A percentile compares a stretch with the other conserved stretches of the same genome.
phyloP scores from a whole-genome alignment of 257 asterid species.

The Marsdenia floribunda region DNA sequence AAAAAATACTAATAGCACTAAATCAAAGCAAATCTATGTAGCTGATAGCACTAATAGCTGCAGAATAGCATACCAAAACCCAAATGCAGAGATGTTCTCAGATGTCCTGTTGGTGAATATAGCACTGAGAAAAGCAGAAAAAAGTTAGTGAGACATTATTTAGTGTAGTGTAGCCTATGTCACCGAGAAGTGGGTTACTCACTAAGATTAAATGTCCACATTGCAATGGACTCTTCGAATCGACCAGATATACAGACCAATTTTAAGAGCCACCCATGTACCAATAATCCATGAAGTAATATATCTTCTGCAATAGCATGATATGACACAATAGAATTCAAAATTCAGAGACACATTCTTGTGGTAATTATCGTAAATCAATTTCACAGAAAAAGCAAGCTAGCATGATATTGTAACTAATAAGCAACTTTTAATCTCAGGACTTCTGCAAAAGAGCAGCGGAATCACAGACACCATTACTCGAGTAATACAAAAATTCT shows the following conservation, averaged over 20 bases:
- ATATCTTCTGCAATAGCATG: slow-evolving; percentile 45
- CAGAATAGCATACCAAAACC: slow-evolving; percentile 71
- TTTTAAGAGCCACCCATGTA: slow-evolving; percentile 67
- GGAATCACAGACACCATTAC: too few species aligned
- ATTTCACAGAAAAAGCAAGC: not conserved
- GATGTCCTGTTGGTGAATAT: slow-evolving; percentile 55
- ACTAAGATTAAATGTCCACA: slow-evolving; percentile 71
- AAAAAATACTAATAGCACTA: too few species aligned
- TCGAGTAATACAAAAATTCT: too few species aligned
- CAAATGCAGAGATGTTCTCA: slow-evolving; percentile 68
- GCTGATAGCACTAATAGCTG: too few species aligned
- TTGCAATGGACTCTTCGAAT: slow-evolving; percentile 63
- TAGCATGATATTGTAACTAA: not conserved
- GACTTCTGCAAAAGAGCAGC: too few species aligned
- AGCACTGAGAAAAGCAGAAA: slow-evolving; percentile 53
- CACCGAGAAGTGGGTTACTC: slow-evolving; percentile 28
- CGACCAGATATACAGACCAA: slow-evolving; percentile 34
- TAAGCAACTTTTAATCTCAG: too few species aligned
- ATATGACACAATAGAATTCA: not conserved
- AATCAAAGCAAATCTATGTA: too few species aligned
- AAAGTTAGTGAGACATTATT: slow-evolving; percentile 12
- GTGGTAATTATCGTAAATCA: not conserved
- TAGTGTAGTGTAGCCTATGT: not conserved
- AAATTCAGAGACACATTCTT: not conserved
- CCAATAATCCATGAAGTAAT: slow-evolving; percentile 61